Evolutionary conservation across 805 yeast species (phyloP), one percentile per base, ranked within the genome.

Genomic region (Metschnikowia borealis): DNA sequence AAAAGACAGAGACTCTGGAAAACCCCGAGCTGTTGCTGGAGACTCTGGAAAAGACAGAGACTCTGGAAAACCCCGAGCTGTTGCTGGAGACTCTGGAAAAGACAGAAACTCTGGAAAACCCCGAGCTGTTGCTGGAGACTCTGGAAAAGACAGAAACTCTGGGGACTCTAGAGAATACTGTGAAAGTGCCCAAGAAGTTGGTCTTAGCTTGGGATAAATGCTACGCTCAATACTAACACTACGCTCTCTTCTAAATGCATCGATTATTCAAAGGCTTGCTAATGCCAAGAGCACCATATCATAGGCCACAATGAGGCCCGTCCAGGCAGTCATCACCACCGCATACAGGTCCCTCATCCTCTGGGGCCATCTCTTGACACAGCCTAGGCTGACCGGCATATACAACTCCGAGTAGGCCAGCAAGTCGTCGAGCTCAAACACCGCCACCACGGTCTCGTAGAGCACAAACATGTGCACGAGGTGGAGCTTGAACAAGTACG

Each of bases 401-500:
- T 54, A 54, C 29, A 56, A 40, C 47, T 56, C 58, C 2, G 54
- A 26, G 44, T 56, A 56, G 35, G 46, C 46, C 39, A 41, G 38
- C 35, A 50, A 33, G 38, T 54, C 52, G 14, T 39, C 36, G 13
- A 53, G 37, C 11, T 50, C 56, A 35, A 43, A 34, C 7, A 55
- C 47, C 11, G 52, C 55, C 34, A 52, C 44, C 1, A 57, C 59
- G 8, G 64, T 49, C 47, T 69, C 74, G 50, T 60, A 67, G 40
- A 70, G 61, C 14, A 69, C 57, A 39, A 65, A 69, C 51, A 63
- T 67, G 47, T 63, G 64, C 33, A 71, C 62, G 47, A 70, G 63
- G 51, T 65, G 67, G 49, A 71, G 62, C 54, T 71, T 71, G 39
- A 69, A 46, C 29, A 63, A 54, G 49, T 62, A 64, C 18, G 57